A percentile compares a stretch with the other conserved stretches of the same genome.
Conservation (phyloP, 495 filamentous ascomycete genomes). For the Hypomontagnella submonticulosa region DNA sequence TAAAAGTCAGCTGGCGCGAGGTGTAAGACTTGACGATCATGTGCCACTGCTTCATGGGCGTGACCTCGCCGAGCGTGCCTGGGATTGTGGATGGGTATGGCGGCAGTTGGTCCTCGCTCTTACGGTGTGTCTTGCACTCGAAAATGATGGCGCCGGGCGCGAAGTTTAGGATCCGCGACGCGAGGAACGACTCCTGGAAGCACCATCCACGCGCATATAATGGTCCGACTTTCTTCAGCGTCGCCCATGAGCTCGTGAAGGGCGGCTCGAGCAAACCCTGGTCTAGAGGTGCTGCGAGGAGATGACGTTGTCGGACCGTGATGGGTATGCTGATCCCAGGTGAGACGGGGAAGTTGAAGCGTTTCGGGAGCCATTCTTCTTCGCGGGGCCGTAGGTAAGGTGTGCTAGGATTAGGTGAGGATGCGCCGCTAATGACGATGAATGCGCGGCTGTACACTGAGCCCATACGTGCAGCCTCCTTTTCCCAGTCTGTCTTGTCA, state of each 20-base stretch:
- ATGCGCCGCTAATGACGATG: slow-evolving; percentile 38
- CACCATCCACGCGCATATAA: slow-evolving; percentile 32
- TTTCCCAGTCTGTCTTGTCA: slow-evolving; percentile 50
- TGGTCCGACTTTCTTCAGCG: slow-evolving; percentile 28
- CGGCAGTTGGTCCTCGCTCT: slow-evolving; percentile 34
- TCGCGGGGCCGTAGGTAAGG: slow-evolving; percentile 22
- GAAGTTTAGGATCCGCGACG: slow-evolving; percentile 27
- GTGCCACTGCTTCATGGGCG: slow-evolving; percentile 35
- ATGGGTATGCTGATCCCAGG: slow-evolving; percentile 21
- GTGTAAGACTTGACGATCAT: slow-evolving; percentile 45
- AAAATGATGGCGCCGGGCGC: slow-evolving; percentile 30
- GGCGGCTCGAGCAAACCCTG: slow-evolving; percentile 34
- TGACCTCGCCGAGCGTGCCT: slow-evolving; percentile 21
- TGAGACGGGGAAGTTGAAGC: slow-evolving; percentile 17
- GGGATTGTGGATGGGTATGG: slow-evolving; percentile 29
- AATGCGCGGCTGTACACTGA: slow-evolving; percentile 37
- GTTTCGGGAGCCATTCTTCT: slow-evolving; percentile 27
- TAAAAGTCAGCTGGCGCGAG: slow-evolving; percentile 30
- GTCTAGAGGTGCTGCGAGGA: slow-evolving; percentile 32
- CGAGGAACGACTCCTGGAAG: slow-evolving; percentile 35
- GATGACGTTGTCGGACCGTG: slow-evolving; percentile 28
- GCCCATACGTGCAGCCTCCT: slow-evolving; percentile 52
- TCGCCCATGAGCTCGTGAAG: slow-evolving; percentile 27
- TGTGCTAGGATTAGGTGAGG: slow-evolving; percentile 29
- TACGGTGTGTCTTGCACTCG: slow-evolving; percentile 28